Evolutionary conservation across 1,284 basidiomycete species (phyloP).

Genomic region (Cryptococcus sp.): DNA sequence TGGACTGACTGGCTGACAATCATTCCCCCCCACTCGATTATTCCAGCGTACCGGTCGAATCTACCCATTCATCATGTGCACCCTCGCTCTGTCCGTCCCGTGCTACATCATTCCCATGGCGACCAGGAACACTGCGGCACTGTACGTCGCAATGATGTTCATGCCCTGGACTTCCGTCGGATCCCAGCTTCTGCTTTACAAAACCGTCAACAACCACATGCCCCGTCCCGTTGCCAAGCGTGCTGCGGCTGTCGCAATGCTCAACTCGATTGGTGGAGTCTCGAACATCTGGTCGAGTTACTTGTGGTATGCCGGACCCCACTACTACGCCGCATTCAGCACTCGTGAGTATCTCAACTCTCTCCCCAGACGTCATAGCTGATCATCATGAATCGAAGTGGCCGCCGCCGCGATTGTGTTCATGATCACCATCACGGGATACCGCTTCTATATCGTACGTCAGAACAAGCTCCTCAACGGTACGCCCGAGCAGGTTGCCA

Average conservation of each 20-base stretch:
- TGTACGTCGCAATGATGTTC: conserved; percentile 46
- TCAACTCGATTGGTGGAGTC: conserved; percentile 39
- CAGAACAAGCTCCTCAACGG: conserved; percentile 20
- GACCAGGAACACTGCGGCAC: conserved; percentile 34
- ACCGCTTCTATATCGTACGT: conserved; percentile 16
- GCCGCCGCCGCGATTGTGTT: conserved; percentile 18
- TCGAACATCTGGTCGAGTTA: conserved; percentile 30
- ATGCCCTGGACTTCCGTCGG: conserved; percentile 34
- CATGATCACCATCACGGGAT: conserved; percentile 18
- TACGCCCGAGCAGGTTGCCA: conserved; percentile 12
- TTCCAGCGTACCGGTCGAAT: conserved; percentile 4
- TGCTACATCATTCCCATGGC: conserved; percentile 38
- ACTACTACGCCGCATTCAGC: conserved; percentile 28
- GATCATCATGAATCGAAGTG: conserved; percentile 6
- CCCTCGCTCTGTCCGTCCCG: conserved; percentile 24
- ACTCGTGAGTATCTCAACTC: conserved; percentile 14
- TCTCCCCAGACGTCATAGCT: neutral
- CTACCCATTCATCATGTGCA: conserved; percentile 28
- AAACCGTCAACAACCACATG: conserved; percentile 38
- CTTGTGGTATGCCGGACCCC: conserved; percentile 20
- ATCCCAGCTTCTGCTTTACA: conserved; percentile 41
- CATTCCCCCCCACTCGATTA: neutral
- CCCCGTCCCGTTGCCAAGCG: conserved; percentile 37
- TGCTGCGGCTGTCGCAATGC: conserved; percentile 34
- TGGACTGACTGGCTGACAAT: neutral